Percentiles rank a stretch among this genome's conserved stretches.
These are phyloP conservation scores for Lanmaoa rubissima DNA, from an alignment of 768 basidiomycete species.

Conservation along the genomic window DNA sequence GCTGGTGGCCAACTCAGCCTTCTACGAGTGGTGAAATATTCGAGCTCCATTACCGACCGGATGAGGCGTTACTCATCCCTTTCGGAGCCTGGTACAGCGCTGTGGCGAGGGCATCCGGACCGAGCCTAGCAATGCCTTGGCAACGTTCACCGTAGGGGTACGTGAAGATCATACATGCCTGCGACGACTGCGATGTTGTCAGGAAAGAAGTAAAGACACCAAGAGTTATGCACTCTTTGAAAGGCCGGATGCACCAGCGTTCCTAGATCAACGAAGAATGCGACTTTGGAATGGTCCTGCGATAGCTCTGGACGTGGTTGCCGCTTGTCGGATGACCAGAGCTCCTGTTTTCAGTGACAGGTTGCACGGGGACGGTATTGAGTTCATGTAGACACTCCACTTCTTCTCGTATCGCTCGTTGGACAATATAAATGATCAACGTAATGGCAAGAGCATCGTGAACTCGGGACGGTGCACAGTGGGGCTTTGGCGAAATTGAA, in stretches of 20 bases:
- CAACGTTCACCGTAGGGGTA: not conserved
- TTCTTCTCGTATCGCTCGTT: constrained; percentile 21
- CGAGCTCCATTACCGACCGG: constrained; percentile 22
- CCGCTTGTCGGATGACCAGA: not conserved
- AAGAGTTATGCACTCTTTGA: constrained; percentile 17
- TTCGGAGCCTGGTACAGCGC: constrained; percentile 25
- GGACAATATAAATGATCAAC: constrained; percentile 23
- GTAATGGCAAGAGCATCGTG: constrained; percentile 23
- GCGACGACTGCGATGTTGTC: constrained; percentile 18
- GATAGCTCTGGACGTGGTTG: not conserved
- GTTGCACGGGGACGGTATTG: constrained; percentile 12
- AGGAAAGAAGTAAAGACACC: not conserved
- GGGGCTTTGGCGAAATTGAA: constrained; percentile 22
- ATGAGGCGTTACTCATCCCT: constrained; percentile 19
- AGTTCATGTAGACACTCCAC: constrained; percentile 10
- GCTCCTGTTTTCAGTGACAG: not conserved
- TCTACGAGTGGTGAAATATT: not conserved
- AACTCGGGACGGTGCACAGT: constrained; percentile 26
- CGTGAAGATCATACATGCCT: constrained; percentile 19
- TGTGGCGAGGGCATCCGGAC: constrained; percentile 24
- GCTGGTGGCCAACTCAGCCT: constrained; percentile 9
- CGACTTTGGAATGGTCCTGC: not conserved
- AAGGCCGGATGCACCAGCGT: constrained; percentile 18
- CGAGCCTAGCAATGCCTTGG: constrained; percentile 16
- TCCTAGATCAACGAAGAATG: constrained; percentile 17